Percentiles rank a stretch among this genome's conserved stretches.
phyloP scores from a whole-genome alignment of 1,139 yeast species.

The Hemisphaericaspora subhashii region DNA sequence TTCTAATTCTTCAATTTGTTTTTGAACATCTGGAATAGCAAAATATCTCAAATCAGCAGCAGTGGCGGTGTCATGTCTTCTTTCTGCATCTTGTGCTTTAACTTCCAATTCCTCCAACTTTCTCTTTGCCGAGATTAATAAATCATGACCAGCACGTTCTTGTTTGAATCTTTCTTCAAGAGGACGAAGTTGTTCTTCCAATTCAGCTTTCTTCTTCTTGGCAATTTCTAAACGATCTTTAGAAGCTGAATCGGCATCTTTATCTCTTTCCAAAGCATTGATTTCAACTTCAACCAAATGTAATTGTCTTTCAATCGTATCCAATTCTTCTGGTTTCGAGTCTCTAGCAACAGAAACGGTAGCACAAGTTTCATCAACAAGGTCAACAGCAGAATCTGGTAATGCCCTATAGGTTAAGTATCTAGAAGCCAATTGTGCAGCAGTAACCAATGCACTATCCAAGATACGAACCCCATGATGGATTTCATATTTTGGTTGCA shows the following conservation, averaged over 20 bases:
- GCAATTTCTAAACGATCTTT: constrained; percentile 84
- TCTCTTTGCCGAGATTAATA: constrained; percentile 83
- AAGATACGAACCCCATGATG: constrained; percentile 97
- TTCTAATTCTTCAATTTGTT: constrained; percentile 75
- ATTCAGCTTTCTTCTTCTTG: constrained; percentile 71
- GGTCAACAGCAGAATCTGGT: constrained; percentile 97
- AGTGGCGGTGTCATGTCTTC: constrained; percentile 91
- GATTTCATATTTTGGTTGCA: constrained; percentile 93
- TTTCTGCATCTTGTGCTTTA: constrained; percentile 94
- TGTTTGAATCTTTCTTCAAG: constrained; percentile 80
- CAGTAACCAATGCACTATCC: constrained; percentile 91
- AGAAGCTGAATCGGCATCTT: constrained; percentile 82
- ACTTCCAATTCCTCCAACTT: constrained; percentile 88
- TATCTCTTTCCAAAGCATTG: constrained; percentile 94
- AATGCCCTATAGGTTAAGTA: constrained; percentile 92
- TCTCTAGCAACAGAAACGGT: constrained; percentile 98
- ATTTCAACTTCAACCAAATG: constrained; percentile 93
- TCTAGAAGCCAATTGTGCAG: constrained; percentile 93
- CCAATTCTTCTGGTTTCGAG: constrained; percentile 96
- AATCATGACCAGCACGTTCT: constrained; percentile 91
- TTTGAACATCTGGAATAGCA: constrained; percentile 91
- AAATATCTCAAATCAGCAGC: constrained; percentile 96
- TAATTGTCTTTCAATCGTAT: constrained; percentile 86
- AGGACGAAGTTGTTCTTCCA: constrained; percentile 85
- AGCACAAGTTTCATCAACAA: constrained; percentile 96